A percentile compares a stretch with the other conserved stretches of the same genome.
Conservation (phyloP, 148 eudicot genomes). For the Drosera capensis region DNA sequence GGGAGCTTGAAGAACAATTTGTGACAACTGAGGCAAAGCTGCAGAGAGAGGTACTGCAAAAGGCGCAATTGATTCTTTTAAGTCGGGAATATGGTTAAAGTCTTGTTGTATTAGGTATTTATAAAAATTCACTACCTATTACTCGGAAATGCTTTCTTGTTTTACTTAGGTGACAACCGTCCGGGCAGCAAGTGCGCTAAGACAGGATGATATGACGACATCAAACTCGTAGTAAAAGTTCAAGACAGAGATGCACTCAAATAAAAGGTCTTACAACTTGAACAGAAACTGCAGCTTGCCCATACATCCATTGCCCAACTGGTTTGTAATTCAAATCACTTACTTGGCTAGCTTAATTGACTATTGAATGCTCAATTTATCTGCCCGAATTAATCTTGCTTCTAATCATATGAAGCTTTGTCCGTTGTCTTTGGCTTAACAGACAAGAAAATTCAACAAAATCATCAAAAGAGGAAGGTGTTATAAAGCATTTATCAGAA, state of each 20-base stretch:
- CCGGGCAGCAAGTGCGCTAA: slow-evolving; percentile 16
- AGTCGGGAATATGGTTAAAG: neutral
- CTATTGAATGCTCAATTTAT: neutral
- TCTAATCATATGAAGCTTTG: neutral
- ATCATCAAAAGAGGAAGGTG: slow-evolving; percentile 46
- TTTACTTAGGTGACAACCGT: slow-evolving; percentile 17
- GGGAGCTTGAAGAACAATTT: slow-evolving; percentile 45
- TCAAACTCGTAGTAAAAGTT: slow-evolving; percentile 21
- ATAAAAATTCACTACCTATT: neutral
- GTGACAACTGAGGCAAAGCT: slow-evolving; percentile 30
- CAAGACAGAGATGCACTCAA: slow-evolving; percentile 14
- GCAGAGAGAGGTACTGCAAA: slow-evolving; percentile 30
- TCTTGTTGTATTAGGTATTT: neutral
- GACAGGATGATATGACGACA: slow-evolving; percentile 26
- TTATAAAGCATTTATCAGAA: slow-evolving; percentile 21
- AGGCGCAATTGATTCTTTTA: neutral
- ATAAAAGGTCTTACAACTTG: slow-evolving; percentile 20
- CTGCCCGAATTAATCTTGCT: neutral
- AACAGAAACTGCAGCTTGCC: slow-evolving; percentile 24
- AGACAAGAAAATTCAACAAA: slow-evolving; percentile 44
- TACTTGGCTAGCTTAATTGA: neutral
- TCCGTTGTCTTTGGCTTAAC: slow-evolving; percentile 11
- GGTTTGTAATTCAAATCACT: slow-evolving; percentile 15
- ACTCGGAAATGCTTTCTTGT: neutral
- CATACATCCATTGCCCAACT: slow-evolving; percentile 15